Percentiles rank a stretch among this genome's conserved stretches.
phyloP scores from a whole-genome alignment of 169 alveolate genomes.

The Cardiosporidium cionae region DNA sequence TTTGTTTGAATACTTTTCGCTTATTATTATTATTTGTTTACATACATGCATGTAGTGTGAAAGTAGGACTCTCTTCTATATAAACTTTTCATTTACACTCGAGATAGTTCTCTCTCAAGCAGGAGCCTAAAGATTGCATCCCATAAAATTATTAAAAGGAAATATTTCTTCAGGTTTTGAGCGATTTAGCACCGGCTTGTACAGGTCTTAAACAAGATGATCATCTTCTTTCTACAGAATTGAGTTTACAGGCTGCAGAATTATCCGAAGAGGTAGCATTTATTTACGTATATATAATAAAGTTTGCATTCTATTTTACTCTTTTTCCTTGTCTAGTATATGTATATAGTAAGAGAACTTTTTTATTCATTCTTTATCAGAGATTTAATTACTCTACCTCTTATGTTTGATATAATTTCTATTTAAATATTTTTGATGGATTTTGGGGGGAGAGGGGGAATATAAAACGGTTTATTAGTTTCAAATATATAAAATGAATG shows the following conservation, averaged over 20 bases:
- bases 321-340: neutral
- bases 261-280: conserved; percentile 29
- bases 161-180: conserved; percentile 12
- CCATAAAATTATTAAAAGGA: neutral
- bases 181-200: conserved; percentile 40
- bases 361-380: neutral
- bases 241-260: conserved; percentile 33
- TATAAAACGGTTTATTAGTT: too few species aligned
- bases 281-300: neutral
- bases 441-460: neutral
- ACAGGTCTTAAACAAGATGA: conserved; percentile 39
- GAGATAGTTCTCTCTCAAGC: neutral
- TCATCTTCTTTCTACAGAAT: conserved; percentile 33
- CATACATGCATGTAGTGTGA: too few species aligned
- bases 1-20: too few species aligned
- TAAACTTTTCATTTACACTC: neutral
- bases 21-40: too few species aligned
- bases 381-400: neutral
- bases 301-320: neutral
- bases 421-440: neutral
- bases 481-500: too few species aligned
- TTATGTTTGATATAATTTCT: neutral
- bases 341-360: neutral
- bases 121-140: neutral
- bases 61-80: neutral